Conservation (phyloP, 2,329 filamentous ascomycete genomes). For the Passalora sequoiae region DNA sequence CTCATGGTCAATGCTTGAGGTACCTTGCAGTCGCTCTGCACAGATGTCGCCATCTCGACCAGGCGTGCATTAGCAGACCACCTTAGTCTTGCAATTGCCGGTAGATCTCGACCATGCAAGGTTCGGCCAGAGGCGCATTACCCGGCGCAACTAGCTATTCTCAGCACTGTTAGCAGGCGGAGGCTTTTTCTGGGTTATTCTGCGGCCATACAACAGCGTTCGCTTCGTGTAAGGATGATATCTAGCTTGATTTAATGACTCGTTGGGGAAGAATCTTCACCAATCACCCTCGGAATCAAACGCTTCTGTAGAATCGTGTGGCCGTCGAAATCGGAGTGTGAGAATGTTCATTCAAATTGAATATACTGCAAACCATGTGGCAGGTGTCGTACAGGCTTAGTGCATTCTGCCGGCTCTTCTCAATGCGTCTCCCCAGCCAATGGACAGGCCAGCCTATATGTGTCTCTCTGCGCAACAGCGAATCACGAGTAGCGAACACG, state of each 20-base stretch:
- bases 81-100: constrained; percentile 9
- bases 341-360: neutral
- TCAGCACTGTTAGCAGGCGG: constrained; percentile 1
- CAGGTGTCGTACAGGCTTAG: constrained; percentile 3
- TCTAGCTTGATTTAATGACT: constrained; percentile 7
- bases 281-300: neutral
- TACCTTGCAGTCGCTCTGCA: constrained; percentile 24
- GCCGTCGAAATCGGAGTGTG: neutral
- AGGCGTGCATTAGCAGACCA: constrained; percentile 18
- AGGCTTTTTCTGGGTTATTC: constrained; percentile 1
- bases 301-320: neutral
- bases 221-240: constrained; percentile 2
- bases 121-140: constrained; percentile 1
- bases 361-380: constrained; percentile 3
- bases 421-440: neutral
- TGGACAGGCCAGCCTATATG: neutral
- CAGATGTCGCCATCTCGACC: constrained; percentile 8
- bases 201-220: constrained; percentile 1
- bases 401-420: constrained; percentile 2
- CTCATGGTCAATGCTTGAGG: constrained; percentile 19
- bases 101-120: constrained; percentile 11
- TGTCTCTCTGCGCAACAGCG: neutral
- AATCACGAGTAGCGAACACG: neutral
- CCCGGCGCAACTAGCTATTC: constrained; percentile 4
- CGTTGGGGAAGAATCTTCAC: too few relatives aligned